Base-by-base conservation (phyloP, 768 basidiomycete genomes). In the Lactifluus subvellereus region DNA sequence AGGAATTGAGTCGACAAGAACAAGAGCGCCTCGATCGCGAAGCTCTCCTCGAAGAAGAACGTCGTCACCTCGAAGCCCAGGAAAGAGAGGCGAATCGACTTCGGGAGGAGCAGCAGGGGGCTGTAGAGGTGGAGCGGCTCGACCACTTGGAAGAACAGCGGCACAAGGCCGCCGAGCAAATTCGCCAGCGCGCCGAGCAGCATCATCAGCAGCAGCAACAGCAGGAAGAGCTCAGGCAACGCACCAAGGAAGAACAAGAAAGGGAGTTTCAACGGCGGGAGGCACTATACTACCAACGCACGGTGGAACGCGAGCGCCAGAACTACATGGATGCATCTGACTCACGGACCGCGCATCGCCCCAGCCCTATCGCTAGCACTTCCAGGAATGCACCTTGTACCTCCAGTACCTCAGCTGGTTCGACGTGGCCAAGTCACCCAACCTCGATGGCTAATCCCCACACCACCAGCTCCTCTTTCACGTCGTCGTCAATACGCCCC, bases 211-310 rank as follows among this genome's bases (percentile, higher is more conserved):
- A 27, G 27, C 2, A 27, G 3, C 27, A 27, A 27, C 27, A 27
- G 27, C 27, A 27, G 27, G 50, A 59, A 11, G 59, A 52, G n/a
- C 5, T 9, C 20, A 59, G 9, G 33, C 78, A 59, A 74, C 67
- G 74, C 73, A 43, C 42, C 73, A 72, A 64, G 74, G 78, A 59
- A 1, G 59, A 64, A 35, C 65, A 69, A 32, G 64, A 71, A 66
- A 68, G 70, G 69, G 59, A 72, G 68, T 54, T 66, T 16, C 45
- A 58, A 35, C 67, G 62, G 9, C 59, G 66, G 55, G 61, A 64
- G 45, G 66, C 67, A 7, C 58, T 54, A 38, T 68, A 54, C 33
- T 56, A 65, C 55, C 51, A 61, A n/a, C 64, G 64, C n/a, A 61
- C 43, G 22, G 40, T 62, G 33, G 67, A 70, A 50, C 67, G 60